phyloP scores from a whole-genome alignment of 495 filamentous ascomycete species.

The Penicillium fimorum region DNA sequence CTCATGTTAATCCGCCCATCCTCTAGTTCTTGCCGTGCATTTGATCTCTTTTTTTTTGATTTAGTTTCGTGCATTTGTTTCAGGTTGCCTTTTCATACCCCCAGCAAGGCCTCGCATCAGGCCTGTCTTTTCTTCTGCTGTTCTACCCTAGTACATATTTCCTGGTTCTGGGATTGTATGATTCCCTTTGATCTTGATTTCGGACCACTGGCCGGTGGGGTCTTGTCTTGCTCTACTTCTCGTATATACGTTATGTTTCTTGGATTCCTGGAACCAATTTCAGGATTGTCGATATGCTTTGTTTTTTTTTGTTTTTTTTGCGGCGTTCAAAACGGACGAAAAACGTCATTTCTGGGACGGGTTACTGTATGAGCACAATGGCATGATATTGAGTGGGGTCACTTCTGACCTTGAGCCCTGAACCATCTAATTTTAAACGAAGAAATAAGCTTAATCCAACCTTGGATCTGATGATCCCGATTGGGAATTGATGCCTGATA shows the following conservation, averaged over 20 bases:
- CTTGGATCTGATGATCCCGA: not conserved
- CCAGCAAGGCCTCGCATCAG: constrained; percentile 10
- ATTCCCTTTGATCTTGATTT: constrained; percentile 24
- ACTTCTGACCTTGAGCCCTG: constrained; percentile 2
- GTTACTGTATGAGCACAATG: constrained; percentile 27
- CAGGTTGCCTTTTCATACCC: constrained; percentile 23
- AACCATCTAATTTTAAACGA: not conserved
- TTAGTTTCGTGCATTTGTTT: constrained; percentile 11
- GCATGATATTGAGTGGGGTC: constrained; percentile 18
- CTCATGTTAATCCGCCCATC: constrained; percentile 10
- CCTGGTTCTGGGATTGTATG: constrained; percentile 28
- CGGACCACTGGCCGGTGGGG: constrained; percentile 1
- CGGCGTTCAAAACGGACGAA: constrained; percentile 30
- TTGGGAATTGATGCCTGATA: not conserved
- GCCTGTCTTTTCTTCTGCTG: constrained; percentile 14
- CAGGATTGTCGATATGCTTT: constrained; percentile 14
- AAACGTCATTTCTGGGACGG: constrained; percentile 28
- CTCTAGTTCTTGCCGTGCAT: constrained; percentile 48
- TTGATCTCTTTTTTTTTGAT: constrained; percentile 32
- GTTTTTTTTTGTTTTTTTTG: constrained; percentile 18
- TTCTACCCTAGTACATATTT: constrained; percentile 26
- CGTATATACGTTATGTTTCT: constrained; percentile 7
- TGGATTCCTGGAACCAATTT: not conserved
- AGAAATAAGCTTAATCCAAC: constrained; percentile 7
- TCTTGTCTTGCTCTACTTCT: constrained; percentile 4